A percentile compares a stretch with the other conserved stretches of the same genome.
These are phyloP conservation scores for Boehmeria nivea DNA, from an alignment of 306 rosid species.

Conservation along the genomic window DNA sequence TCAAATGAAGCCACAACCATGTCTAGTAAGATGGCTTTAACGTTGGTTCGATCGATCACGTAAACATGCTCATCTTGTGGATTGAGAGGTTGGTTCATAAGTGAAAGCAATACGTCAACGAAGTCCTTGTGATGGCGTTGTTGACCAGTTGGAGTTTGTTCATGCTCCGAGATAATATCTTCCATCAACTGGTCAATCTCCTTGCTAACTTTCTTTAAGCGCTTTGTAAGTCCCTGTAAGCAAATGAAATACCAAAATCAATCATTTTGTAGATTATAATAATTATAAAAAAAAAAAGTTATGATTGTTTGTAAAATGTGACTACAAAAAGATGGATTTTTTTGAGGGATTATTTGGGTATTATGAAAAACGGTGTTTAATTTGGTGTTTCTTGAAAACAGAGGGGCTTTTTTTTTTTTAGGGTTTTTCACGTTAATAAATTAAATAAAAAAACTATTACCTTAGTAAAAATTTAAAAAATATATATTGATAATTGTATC, in stretches of 20 bases:
- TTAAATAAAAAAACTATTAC: too few species aligned
- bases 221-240: constrained; percentile 18
- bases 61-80: neutral
- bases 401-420: too few species aligned
- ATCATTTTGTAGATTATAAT: neutral
- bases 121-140: constrained; percentile 10
- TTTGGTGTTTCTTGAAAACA: too few species aligned
- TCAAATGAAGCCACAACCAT: neutral
- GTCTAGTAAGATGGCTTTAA: constrained; percentile 29
- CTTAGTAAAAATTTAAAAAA: too few species aligned
- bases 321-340: too few species aligned
- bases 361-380: too few species aligned
- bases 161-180: constrained; percentile 26
- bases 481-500: too few species aligned
- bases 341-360: too few species aligned
- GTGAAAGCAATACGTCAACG: constrained; percentile 21
- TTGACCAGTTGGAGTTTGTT: neutral
- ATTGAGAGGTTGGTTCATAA: constrained; percentile 9
- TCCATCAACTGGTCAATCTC: constrained; percentile 15
- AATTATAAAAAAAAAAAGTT: too few species aligned
- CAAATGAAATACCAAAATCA: neutral
- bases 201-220: constrained; percentile 7
- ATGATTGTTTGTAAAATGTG: too few species aligned
- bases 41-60: constrained; percentile 22
- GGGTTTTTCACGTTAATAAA: too few species aligned